Base-by-base conservation (phyloP, 2,329 filamentous ascomycete genomes). In the Rhinocladiella mackenziei region DNA sequence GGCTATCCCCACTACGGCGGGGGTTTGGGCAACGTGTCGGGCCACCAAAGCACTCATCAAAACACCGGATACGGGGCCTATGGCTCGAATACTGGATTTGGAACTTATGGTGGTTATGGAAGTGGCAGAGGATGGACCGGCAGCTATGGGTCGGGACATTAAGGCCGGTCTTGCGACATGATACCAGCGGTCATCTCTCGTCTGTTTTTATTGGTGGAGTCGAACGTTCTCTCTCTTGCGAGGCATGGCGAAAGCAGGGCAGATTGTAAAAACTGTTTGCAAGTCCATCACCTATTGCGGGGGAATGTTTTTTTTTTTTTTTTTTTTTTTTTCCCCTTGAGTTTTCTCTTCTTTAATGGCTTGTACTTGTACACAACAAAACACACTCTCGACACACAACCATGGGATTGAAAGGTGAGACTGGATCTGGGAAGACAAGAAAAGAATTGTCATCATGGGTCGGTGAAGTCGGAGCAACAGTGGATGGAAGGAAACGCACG, bases 1-100 rank as follows among this genome's bases (percentile, higher is more conserved):
- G 53, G 51, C 11, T 58, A 58, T 50, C 55, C 56, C 43, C 56
- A 58, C 35, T 58, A 58, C 32, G 55, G 48, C 26, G 51, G 45
- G 22, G 48, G 43, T 18, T 46, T 55, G 30, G 51, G 42, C 29
- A 46, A 40, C 15, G 43, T 41, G 25, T 39, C 40, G 29, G 48
- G 32, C 19, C 53, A 55, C 31, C 53, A 53, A 36, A 48, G 38
- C 40, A 44, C 23, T 39, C 50, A 53, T 45, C 55, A 57, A 38
- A 51, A 50, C 25, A 46, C 50, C 14, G 45, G 43, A 30, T 56
- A 56, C 39, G 54, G 43, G 14, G 48, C 48, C 9, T 57, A 57
- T 39, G 55, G 53, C 28, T 50, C 51, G 5, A 57, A 54, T 33
- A 48, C 45, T 40, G 54, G 37, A 11, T 57, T 57, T 43, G 54